Evolutionary conservation across 2,329 filamentous ascomycete genomes (phyloP), one percentile per base, ranked within the genome.

Genomic region (Parascedosporium putredinis): DNA sequence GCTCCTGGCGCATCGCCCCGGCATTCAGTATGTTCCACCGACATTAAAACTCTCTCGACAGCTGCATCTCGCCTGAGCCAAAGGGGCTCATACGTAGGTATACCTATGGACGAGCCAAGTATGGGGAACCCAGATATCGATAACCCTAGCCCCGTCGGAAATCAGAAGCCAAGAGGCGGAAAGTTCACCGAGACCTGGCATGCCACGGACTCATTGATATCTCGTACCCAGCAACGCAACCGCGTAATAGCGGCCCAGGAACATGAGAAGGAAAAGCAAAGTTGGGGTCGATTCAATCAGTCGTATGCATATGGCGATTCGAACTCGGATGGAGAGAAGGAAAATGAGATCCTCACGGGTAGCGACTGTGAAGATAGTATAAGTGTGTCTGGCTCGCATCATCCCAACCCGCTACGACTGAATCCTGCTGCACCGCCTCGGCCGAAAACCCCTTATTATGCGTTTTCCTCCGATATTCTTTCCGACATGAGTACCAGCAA

Each of bases 121-220:
- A 5, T 36, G 20, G 47, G 34, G 3, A 42, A 50, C 14, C 20
- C 14, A n/a, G n/a, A n/a, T n/a, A n/a, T 5, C 12, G 22, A 4
- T 10, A 29, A 7, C 16, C 16, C 27, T 24, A 31, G 2, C 36
- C 38, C 5, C 27, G 23, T 18, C 27, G 34, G n/a, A 23, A 42
- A 12, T 45, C 46, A 52, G 63, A 44, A 52, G 63, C 42, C 67
- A 65, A 71, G 73, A 27, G 55, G 64, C 1, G 66, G 68, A 38
- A 72, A 66, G 54, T 77, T 78, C 56, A 77, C 70, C 4, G 76
- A 79, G 57, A 68, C 73, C 0, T 79, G 76, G 76, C 70, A 70
- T 53, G 66, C 75, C 2, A 71, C 73, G 1, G 74, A 79, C 34
- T 76, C 74, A 2, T 68, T 78, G 38, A 68, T 76, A 58, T 70